Conservation (phyloP, 345 rosid species). For the Acer campestre region DNA sequence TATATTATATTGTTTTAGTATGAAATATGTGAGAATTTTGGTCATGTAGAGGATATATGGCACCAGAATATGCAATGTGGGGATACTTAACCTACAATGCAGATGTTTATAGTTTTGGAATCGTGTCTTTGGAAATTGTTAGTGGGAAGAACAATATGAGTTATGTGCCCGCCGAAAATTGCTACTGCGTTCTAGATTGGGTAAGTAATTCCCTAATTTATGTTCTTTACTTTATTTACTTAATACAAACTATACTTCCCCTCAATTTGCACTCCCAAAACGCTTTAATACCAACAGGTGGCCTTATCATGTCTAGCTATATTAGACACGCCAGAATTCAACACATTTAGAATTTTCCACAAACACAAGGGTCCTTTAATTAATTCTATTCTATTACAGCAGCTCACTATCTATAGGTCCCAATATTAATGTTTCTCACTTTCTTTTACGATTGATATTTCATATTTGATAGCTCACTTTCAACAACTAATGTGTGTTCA, state of each 20-base stretch:
- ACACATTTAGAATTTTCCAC: too few species aligned
- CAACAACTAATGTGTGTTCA: too few species aligned
- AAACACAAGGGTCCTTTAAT: too few species aligned
- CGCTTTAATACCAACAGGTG: too few species aligned
- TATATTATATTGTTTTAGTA: neutral
- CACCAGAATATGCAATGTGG: slow-evolving; percentile 73
- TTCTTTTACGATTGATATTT: too few species aligned
- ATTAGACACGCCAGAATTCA: too few species aligned
- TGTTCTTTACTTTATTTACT: neutral
- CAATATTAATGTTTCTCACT: too few species aligned
- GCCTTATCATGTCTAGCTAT: too few species aligned
- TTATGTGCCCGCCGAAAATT: slow-evolving; percentile 38
- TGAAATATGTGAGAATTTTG: neutral
- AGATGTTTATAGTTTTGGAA: slow-evolving; percentile 67
- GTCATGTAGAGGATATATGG: slow-evolving; percentile 56
- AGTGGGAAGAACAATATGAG: slow-evolving; percentile 51
- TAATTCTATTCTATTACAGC: too few species aligned
- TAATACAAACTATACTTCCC: neutral
- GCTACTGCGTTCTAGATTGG: slow-evolving; percentile 60
- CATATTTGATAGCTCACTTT: too few species aligned
- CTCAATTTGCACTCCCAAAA: neutral
- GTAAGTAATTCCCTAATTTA: slow-evolving; percentile 26
- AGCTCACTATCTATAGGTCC: too few species aligned
- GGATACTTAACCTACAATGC: slow-evolving; percentile 62
- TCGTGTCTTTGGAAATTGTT: slow-evolving; percentile 57